These are phyloP conservation scores for Crinitomyces ghanaensis DNA, from an alignment of 805 yeast species.

Conservation along the genomic window DNA sequence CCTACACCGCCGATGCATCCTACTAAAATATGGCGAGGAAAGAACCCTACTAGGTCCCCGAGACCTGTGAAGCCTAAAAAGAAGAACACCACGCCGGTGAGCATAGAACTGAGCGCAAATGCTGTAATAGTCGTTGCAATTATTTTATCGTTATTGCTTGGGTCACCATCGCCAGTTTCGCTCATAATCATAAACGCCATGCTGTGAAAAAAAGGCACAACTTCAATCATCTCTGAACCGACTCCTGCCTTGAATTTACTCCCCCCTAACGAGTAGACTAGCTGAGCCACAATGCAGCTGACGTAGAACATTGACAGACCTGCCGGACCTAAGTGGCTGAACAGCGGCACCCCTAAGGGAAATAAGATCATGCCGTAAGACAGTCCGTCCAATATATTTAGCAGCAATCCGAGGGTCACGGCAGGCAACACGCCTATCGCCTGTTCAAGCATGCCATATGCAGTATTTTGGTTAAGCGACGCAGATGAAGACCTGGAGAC, in stretches of 20 bases:
- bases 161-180: slow-evolving; percentile 39
- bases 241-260: slow-evolving; percentile 84
- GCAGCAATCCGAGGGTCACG: slow-evolving; percentile 69
- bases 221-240: slow-evolving; percentile 97
- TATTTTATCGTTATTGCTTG: slow-evolving; percentile 37
- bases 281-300: slow-evolving; percentile 80
- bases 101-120: slow-evolving; percentile 68
- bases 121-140: slow-evolving; percentile 81
- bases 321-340: slow-evolving; percentile 69
- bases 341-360: slow-evolving; percentile 74
- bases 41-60: slow-evolving; percentile 85
- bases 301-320: slow-evolving; percentile 93
- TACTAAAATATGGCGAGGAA: slow-evolving; percentile 89
- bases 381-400: slow-evolving; percentile 84
- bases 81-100: slow-evolving; percentile 78
- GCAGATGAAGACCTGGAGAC: no score
- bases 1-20: slow-evolving; percentile 99
- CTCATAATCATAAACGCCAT: slow-evolving; percentile 70
- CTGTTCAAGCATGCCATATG: slow-evolving; percentile 4
- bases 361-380: slow-evolving; percentile 97
- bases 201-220: slow-evolving; percentile 95
- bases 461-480: background rate
- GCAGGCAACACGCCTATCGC: slow-evolving; percentile 57
- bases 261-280: slow-evolving; percentile 82
- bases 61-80: slow-evolving; percentile 64